Evolutionary conservation across 2,329 filamentous ascomycete genomes (phyloP).

Genomic region (Ophiostoma himal-ulmi): DNA sequence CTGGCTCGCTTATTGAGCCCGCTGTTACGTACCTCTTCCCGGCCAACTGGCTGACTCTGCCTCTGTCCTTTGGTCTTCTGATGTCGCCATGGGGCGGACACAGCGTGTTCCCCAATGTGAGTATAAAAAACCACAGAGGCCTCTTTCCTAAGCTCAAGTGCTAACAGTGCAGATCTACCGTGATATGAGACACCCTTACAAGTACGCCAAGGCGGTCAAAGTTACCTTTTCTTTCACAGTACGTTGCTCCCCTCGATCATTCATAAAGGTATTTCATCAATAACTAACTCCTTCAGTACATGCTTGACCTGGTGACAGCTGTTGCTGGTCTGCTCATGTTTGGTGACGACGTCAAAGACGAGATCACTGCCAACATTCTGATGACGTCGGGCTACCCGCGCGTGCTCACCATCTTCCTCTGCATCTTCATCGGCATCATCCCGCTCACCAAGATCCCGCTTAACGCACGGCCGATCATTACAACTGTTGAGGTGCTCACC

Average conservation of each 20-base stretch:
- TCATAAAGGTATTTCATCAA: background rate
- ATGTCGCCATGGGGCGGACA: slow-evolving; percentile 68
- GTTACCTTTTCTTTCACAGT: slow-evolving; percentile 30
- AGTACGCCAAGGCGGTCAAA: slow-evolving; percentile 52
- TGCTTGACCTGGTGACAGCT: slow-evolving; percentile 76
- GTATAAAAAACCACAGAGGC: background rate
- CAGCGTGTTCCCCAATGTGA: slow-evolving; percentile 70
- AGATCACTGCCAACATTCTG: slow-evolving; percentile 87
- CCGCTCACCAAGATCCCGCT: slow-evolving; percentile 93
- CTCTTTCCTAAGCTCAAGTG: no score
- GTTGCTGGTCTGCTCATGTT: slow-evolving; percentile 90
- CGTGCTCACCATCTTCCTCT: slow-evolving; percentile 69
- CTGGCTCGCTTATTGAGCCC: slow-evolving; percentile 78
- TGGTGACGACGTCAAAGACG: slow-evolving; percentile 77
- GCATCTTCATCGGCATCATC: slow-evolving; percentile 83
- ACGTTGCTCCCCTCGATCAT: slow-evolving; percentile 29
- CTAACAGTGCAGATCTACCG: slow-evolving; percentile 46
- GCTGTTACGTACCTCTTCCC: slow-evolving; percentile 77
- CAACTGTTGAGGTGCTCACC: slow-evolving; percentile 72
- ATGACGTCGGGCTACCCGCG: slow-evolving; percentile 66
- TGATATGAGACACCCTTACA: slow-evolving; percentile 68
- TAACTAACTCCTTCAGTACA: slow-evolving; percentile 46
- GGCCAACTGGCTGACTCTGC: slow-evolving; percentile 77
- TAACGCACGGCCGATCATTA: slow-evolving; percentile 80
- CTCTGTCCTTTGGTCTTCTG: slow-evolving; percentile 80